Evolutionary conservation across 176 grass and related monocot genomes (phyloP).

Genomic region (Puccinellia tenuiflora): DNA sequence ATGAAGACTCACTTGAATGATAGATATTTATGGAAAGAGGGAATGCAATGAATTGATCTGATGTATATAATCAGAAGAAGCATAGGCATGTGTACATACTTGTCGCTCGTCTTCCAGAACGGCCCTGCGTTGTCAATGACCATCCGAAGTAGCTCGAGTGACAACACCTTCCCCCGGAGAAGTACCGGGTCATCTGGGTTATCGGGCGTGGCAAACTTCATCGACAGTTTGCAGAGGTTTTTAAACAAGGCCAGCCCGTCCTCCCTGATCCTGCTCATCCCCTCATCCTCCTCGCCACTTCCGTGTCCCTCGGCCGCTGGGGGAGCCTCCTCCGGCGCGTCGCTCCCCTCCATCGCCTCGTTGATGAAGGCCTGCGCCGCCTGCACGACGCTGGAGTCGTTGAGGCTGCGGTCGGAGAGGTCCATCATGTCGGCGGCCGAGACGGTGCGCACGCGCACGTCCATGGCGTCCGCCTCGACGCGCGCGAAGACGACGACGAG

Average conservation of each 20-base stretch:
- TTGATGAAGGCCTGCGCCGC: constrained; percentile 82
- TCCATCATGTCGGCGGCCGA: constrained; percentile 93
- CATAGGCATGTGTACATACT: constrained; percentile 29
- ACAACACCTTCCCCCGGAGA: constrained; percentile 81
- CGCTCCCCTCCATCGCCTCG: constrained; percentile 75
- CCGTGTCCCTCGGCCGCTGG: constrained; percentile 10
- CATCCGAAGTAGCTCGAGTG: constrained; percentile 85
- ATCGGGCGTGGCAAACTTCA: constrained; percentile 78
- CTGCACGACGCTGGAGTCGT: constrained; percentile 84
- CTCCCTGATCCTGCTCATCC: constrained; percentile 64
- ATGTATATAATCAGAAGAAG: not conserved
- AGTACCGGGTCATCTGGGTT: constrained; percentile 73
- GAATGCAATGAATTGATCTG: constrained; percentile 8
- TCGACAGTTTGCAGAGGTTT: constrained; percentile 84
- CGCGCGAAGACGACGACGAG: constrained; percentile 59
- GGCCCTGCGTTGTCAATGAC: constrained; percentile 69
- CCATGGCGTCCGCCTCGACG: constrained; percentile 53
- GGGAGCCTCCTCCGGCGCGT: constrained; percentile 16
- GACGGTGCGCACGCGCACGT: constrained; percentile 55
- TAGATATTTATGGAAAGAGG: not conserved
- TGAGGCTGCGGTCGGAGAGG: constrained; percentile 89
- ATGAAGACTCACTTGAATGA: not conserved
- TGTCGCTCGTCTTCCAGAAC: constrained; percentile 76
- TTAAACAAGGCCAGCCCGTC: constrained; percentile 85
- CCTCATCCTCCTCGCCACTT: not conserved